A percentile compares a stretch with the other conserved stretches of the same genome.
phyloP scores from a whole-genome alignment of 768 basidiomycete genomes.

The Mycena albidolilacea region DNA sequence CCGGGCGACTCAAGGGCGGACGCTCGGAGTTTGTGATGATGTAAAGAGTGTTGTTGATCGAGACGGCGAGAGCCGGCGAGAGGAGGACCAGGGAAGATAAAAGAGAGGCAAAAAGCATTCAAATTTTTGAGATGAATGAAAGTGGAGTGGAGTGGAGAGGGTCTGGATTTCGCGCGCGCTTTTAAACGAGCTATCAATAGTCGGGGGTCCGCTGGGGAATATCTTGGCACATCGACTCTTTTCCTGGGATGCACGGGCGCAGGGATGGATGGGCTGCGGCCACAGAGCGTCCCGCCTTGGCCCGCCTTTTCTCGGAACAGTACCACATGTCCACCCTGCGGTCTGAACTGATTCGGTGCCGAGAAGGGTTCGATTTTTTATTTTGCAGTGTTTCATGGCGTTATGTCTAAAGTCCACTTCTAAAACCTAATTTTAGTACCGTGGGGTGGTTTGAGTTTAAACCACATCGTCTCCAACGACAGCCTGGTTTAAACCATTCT shows the following conservation, averaged over 20 bases:
- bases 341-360: background rate
- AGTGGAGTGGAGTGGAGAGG: conserved; percentile 5
- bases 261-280: background rate
- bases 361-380: conserved; percentile 9
- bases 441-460: too few species aligned
- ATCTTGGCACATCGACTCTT: conserved; percentile 1
- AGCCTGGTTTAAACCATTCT: too few species aligned
- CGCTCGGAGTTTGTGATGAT: background rate
- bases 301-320: conserved; percentile 1
- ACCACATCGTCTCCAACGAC: too few species aligned
- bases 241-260: background rate
- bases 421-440: conserved; percentile 5
- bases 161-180: conserved; percentile 3
- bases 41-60: conserved; percentile 12
- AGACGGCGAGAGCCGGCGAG: conserved; percentile 1
- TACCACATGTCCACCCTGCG: conserved; percentile 11
- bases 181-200: conserved; percentile 11
- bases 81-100: conserved; percentile 4
- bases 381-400: conserved; percentile 1
- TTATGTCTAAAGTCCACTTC: conserved; percentile 19
- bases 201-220: background rate
- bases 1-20: background rate
- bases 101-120: conserved; percentile 7
- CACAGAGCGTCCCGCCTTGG: background rate
- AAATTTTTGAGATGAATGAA: background rate